Evolutionary conservation across 768 basidiomycete species (phyloP).

Genomic region (Macrolepiota albuminosa): DNA sequence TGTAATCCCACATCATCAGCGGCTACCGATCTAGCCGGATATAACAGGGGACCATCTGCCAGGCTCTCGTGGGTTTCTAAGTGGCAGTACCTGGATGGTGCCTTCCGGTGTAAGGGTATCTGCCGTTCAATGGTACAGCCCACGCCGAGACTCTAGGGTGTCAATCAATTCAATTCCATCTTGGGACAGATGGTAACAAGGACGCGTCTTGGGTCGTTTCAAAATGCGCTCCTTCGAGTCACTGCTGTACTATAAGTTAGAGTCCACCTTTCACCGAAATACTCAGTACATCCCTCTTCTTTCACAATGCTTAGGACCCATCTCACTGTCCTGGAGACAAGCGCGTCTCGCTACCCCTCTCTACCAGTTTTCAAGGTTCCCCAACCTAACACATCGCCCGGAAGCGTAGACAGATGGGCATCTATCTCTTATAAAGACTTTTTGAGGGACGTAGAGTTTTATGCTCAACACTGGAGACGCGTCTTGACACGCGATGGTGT

Average conservation of each 20-base stretch:
- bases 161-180: slow-evolving; percentile 10
- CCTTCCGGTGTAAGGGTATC: slow-evolving; percentile 11
- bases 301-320: slow-evolving; percentile 36
- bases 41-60: slow-evolving; percentile 9
- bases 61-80: slow-evolving; percentile 3
- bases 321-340: slow-evolving; percentile 48
- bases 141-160: slow-evolving; percentile 5
- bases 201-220: slow-evolving; percentile 13
- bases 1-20: slow-evolving; percentile 10
- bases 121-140: slow-evolving; percentile 8
- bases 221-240: slow-evolving; percentile 6
- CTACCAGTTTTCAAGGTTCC: slow-evolving; percentile 51
- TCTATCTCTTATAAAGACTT: slow-evolving; percentile 37
- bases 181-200: slow-evolving; percentile 10
- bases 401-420: slow-evolving; percentile 18
- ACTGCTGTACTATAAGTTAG: slow-evolving; percentile 8
- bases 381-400: slow-evolving; percentile 26
- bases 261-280: neutral
- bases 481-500: slow-evolving; percentile 37
- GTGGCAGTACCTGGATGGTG: slow-evolving; percentile 12
- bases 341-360: slow-evolving; percentile 38
- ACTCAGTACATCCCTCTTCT: slow-evolving; percentile 2
- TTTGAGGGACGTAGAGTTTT: slow-evolving; percentile 47
- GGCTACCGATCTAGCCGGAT: slow-evolving; percentile 13
- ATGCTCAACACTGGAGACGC: slow-evolving; percentile 52